Evolutionary conservation across 306 rosid species (phyloP), one percentile per base, ranked within the genome.

Genomic region (Castanopsis chinensis): DNA sequence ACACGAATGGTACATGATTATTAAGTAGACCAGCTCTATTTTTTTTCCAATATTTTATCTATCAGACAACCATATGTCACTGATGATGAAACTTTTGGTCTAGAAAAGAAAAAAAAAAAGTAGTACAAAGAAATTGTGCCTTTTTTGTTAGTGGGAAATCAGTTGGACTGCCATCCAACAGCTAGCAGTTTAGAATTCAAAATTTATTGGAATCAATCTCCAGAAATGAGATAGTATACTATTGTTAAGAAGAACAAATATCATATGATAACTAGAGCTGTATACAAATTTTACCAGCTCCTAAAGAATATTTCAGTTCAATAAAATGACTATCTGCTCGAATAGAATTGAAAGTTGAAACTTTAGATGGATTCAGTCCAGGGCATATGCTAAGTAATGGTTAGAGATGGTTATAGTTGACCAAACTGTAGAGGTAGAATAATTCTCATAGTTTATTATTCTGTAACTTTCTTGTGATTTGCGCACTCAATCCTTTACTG

Each of bases 11-110:
- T 21, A 65, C 68, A 84, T 73, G 53, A 80, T 71, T 65, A 43
- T 74, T 81, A 78, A 79, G 77, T 86, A 87, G 88, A 83, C 77
- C 20, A 54, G 59, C 57, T 84, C 71, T 67, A 20, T 8, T 51
- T 3, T 19, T 33, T 41, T 51, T 81, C 56, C 72, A 75, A 57
- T 79, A 90, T 61, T 82, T 83, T 21, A 84, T 79, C 76, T 58
- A 79, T 88, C 90, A 83, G 97, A 92, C 93, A 89, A 72, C 52
- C 61, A 74, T 30, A 11, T 61, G 76, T 43, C 83, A 76, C 64
- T 5, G 80, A 54, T 28, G 61, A 85, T 80, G 72, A 79, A 86
- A 84, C 84, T 83, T 85, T 83, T 81, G 77, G 54, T 79, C 20
- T 32, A 45, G 79, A 73, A 81, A 58, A 73, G 60, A 69, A 32